These are phyloP conservation scores for Cryptococcus sp. DNA, from an alignment of 1,284 basidiomycete genomes.

Conservation along the genomic window DNA sequence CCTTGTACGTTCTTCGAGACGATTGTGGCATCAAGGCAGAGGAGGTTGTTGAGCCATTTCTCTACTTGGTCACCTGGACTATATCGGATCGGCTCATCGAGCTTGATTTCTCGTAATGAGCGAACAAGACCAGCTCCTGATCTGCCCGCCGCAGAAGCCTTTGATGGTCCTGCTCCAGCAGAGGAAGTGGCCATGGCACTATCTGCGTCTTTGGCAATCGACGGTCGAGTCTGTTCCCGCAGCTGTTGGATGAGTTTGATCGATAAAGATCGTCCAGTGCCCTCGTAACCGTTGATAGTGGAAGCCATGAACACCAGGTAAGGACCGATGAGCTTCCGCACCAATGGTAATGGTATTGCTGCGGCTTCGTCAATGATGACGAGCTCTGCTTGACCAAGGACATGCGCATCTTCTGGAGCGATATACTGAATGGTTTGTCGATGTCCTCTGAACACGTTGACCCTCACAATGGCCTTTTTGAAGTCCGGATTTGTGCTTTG, in stretches of 20 bases:
- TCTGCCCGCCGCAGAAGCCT: conserved; percentile 44
- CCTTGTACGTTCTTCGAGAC: conserved; percentile 67
- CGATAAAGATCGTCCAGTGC: conserved; percentile 93
- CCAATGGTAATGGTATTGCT: conserved; percentile 93
- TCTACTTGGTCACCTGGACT: conserved; percentile 84
- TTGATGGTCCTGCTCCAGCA: conserved; percentile 30
- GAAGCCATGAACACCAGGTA: conserved; percentile 98
- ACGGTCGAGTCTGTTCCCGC: conserved; percentile 74
- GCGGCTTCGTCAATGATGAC: conserved; percentile 99
- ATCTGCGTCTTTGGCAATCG: conserved; percentile 61
- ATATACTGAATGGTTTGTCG: conserved; percentile 98
- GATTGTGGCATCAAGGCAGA: conserved; percentile 92
- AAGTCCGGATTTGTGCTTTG: conserved; percentile 93
- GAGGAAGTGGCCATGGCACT: conserved; percentile 51
- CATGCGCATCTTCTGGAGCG: conserved; percentile 94
- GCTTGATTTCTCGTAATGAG: conserved; percentile 87
- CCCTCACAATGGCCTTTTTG: conserved; percentile 92
- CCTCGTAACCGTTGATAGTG: conserved; percentile 99
- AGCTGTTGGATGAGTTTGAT: conserved; percentile 98
- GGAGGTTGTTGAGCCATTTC: conserved; percentile 86
- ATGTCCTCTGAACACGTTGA: conserved; percentile 91
- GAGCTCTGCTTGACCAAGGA: conserved; percentile 95
- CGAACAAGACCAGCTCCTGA: conserved; percentile 60
- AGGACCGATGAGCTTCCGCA: conserved; percentile 91
- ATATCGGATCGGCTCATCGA: conserved; percentile 95